Evolutionary conservation across 1,284 basidiomycete genomes (phyloP).

Genomic region (Pholiota adiposa): DNA sequence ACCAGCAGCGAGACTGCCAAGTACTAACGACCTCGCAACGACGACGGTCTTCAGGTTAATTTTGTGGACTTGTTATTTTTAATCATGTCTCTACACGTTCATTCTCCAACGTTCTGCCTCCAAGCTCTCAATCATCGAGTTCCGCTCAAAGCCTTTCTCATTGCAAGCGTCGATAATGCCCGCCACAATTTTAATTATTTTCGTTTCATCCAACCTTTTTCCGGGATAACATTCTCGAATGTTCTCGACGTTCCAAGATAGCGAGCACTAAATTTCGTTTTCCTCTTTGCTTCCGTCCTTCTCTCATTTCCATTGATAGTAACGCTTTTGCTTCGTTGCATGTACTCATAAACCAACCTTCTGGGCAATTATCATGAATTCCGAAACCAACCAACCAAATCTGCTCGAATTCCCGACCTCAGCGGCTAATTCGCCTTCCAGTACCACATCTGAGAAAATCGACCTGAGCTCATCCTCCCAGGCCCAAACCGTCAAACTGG

Average conservation of each 20-base stretch:
- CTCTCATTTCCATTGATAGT: background rate
- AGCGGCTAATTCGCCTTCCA: background rate
- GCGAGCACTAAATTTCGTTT: background rate
- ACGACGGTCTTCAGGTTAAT: background rate
- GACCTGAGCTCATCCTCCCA: background rate
- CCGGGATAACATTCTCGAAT: constrained; percentile 21
- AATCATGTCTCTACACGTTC: background rate
- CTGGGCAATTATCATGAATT: constrained; percentile 1
- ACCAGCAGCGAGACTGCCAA: background rate
- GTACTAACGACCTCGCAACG: background rate
- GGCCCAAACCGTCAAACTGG: constrained; percentile 41
- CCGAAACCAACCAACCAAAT: background rate
- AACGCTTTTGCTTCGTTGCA: background rate
- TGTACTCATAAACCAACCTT: background rate
- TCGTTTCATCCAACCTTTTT: constrained; percentile 2
- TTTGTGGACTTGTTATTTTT: background rate
- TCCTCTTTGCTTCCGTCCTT: background rate
- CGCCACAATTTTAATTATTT: background rate
- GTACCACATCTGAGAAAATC: background rate
- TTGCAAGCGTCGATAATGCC: background rate
- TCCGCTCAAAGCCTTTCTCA: background rate
- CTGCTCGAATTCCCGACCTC: constrained; percentile 7
- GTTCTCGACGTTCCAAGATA: constrained; percentile 13
- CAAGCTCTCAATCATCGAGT: background rate
- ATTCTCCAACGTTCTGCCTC: background rate